Evolutionary conservation across 192 early-diverging fungal genomes (phyloP), one percentile per base, ranked within the genome.

Genomic region (Coemansia sp.): DNA sequence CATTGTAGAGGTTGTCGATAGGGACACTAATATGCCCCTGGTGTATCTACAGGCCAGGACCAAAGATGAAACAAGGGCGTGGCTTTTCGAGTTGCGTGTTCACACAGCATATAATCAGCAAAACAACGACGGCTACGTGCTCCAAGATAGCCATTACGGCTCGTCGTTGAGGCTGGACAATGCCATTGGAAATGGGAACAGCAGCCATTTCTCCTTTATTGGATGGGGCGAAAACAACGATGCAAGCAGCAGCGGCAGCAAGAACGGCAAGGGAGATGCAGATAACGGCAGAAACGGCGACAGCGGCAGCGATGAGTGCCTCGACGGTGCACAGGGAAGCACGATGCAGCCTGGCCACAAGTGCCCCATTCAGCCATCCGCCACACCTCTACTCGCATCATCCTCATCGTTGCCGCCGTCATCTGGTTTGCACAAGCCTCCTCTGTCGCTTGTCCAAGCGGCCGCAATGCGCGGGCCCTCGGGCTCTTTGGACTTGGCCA

Each of bases 401-500:
- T 20, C 43, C 7, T 32, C 25, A 38, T 32, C 33, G 4, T 20
- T 42, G 50, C 52, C 34, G n/a, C 49, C 29, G 11, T n/a, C 55
- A 53, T 48, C 58, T 60, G 9, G 45, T 29, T 14, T 41, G 62
- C 49, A 52, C 19, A 52, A 52, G 49, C 49, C 20, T 25, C 74
- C 74, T 40, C 68, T 58, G 17, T 67, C 56, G 34, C 64, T 70
- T 55, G 63, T 75, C 74, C 74, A 70, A 70, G 74, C 74, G 74
- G 67, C 66, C 45, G 49, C 49, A 22, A 25, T 8, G 7, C 7
- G 49, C 7, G 49, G 23, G 22, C 23, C 49, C 23, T 52, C 23
- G 23, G 49, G 49, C 7, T 25, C 8, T 14, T 52, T 52, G 23
- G 49, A 22, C 4, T 25, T 25, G 23, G 23, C 19, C 22, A 25